phyloP scores from a whole-genome alignment of 1,284 basidiomycete genomes.

The Butyriboletus appendiculatus region DNA sequence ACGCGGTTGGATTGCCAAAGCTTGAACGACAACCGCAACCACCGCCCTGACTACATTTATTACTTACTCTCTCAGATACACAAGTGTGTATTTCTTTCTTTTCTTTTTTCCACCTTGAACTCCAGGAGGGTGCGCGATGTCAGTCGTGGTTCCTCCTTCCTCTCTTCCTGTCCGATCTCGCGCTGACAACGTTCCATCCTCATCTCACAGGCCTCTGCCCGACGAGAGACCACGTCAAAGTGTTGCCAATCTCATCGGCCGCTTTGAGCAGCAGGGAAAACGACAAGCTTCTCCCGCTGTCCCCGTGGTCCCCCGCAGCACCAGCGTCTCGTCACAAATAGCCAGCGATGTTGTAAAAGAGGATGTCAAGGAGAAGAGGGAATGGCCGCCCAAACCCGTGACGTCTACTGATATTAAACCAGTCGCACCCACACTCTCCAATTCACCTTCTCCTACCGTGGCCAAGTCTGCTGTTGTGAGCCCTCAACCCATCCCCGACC shows the following conservation, averaged over 20 bases:
- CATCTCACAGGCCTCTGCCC: conserved; percentile 65
- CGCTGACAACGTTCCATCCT: conserved; percentile 14
- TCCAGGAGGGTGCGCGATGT: conserved; percentile 30
- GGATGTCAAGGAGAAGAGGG: conserved; percentile 65
- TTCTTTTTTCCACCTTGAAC: conserved; percentile 13
- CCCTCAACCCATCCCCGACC: conserved; percentile 27
- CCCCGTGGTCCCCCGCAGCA: conserved; percentile 49
- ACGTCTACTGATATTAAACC: conserved; percentile 36
- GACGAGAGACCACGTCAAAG: conserved; percentile 80
- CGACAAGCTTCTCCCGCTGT: conserved; percentile 44
- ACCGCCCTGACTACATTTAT: conserved; percentile 21
- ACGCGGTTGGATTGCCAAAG: not conserved
- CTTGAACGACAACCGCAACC: conserved; percentile 33
- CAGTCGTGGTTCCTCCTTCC: conserved; percentile 12
- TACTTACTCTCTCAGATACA: conserved; percentile 9
- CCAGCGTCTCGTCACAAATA: conserved; percentile 62
- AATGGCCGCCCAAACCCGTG: conserved; percentile 68
- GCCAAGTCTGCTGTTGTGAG: conserved; percentile 23
- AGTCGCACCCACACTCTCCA: conserved; percentile 28
- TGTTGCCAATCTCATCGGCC: conserved; percentile 82
- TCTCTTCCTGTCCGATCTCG: conserved; percentile 2
- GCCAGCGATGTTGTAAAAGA: conserved; percentile 63
- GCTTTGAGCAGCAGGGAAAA: conserved; percentile 78
- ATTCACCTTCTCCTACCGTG: conserved; percentile 31
- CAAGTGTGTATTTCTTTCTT: conserved; percentile 15